Base-by-base conservation (phyloP, 2,329 filamentous ascomycete genomes). In the Beauveria asiatica region DNA sequence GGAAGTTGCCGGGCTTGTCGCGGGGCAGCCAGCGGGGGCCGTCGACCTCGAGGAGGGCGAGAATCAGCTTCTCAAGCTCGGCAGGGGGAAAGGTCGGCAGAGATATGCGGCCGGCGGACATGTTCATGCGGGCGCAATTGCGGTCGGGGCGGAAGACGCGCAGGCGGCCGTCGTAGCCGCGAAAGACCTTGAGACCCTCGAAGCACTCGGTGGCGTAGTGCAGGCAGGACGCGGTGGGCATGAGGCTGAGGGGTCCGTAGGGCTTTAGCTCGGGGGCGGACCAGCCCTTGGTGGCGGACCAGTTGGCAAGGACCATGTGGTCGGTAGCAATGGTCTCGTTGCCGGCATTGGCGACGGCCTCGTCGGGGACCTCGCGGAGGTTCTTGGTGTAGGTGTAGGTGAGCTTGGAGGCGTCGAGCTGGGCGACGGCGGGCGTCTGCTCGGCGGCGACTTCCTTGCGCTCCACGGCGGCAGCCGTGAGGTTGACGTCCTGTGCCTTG, bases 121-220 rank as follows among this genome's bases (percentile, higher is more conserved):
- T 78, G 66, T 78, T 76, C 72, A 84, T 85, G 66, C 90, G 85
- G 65, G 79, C 78, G 68, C 84, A 83, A 74, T 93, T 93, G 70
- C 83, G 80, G 65, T 86, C 78, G 0, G 89, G 87, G n/a, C 89
- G 85, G 81, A 93, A 93, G 60, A 92, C 77, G 62, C 89, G 86
- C 59, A 92, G 80, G 67, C 82, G 83, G 67, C 86, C 87, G 71
- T 93, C 88, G 65, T 82, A 82, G 60, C 91, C 91, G 55, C 91
- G 86, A 80, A 91, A 95, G 56, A 85, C 83, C 75, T 95, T 96
- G 67, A 83, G 75, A 13, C 91, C 91, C 75, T 96, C 91, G 76
- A 95, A 96, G 74, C 91, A 95, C 74, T 93, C 88, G 52, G 90
- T 95, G 11, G 90, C 91, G 75, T 96, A 96, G 80, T 96, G 91